Evolutionary conservation across 345 rosid genomes (phyloP), one percentile per base, ranked within the genome.

Genomic region (Eucalyptus caleyi): DNA sequence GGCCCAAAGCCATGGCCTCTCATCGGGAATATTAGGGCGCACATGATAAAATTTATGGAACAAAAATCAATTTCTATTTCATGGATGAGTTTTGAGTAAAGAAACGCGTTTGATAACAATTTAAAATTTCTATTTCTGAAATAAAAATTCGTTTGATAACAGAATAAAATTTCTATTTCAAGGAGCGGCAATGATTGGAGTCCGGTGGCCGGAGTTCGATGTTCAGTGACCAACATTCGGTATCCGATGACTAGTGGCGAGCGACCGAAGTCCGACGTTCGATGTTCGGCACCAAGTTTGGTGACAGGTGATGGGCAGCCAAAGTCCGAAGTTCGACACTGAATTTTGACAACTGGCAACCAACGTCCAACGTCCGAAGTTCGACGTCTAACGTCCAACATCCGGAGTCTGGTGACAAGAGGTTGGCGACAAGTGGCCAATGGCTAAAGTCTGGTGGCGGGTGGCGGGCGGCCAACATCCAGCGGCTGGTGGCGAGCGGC

Each of bases 1-100:
- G 98, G 99, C 4, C 99, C 99, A 1, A 94, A 45, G 44, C 98
- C 98, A 65, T 95, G 99, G 99, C 99, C 97, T 3, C 81, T 97
- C 8, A 27, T 97, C 7, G 97, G 99, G 14, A 97, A 97, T 95
- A 6, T 50, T 50, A 50, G 6, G 49, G 49, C 0, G 11, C 4
- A 1, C 49, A 47, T 47, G 49, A 47, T 1, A 47, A 11, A 47
- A 11, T 47, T 11, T 47, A 0, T 11, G 2, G 49, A 47, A 47
- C 1, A 11, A 0, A 47, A 47, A 10, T 47, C 49, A 47, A 47
- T 47, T 47, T 47, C 49, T 47, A 47, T 47, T 47, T 0, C 49
- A 47, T 47, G 49, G 1, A 47, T 1, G 4, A 45, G 49, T 47
- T 11, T 47, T 11, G 12, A 47, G 4, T 47, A 47, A 47, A 47